Evolutionary conservation across 768 basidiomycete genomes (phyloP), one percentile per base, ranked within the genome.

Genomic region (Kwoniella europaea): DNA sequence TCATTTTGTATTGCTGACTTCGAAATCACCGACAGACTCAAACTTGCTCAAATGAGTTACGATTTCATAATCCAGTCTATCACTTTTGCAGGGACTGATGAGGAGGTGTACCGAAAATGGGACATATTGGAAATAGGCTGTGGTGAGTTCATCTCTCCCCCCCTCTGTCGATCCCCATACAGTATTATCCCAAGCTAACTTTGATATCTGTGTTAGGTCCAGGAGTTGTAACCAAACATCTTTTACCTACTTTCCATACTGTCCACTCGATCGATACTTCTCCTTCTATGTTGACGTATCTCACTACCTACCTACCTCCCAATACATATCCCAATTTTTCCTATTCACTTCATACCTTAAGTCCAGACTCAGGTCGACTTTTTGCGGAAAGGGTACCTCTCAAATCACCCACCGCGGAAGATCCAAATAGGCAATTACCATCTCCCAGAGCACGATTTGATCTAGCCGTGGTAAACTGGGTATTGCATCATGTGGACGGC

Each of bases 401-500:
- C 44, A 44, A 43, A 6, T 73, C 68, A 4, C 78, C 78, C 2
- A 69, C 68, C 0, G 52, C 42, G 10, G 43, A 55, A 3, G 69
- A 73, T 5, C 63, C 60, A 2, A 71, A 65, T 2, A 69, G 76
- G 13, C 63, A 58, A 20, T 29, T 75, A 4, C n/a, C 56, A 10
- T 76, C 76, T 18, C 72, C 74, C 2, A 22, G 65, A n/a, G 35
- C 24, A 4, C 55, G 43, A 50, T 79, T 72, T 56, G 78, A 73
- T 41, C 22, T 79, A 15, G 71, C 67, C 27, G 66, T 75, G n/a
- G 67, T 64, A 2, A 79, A 75, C 54, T 61, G 77, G n/a, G 76
- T 79, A 1, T 10, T 77, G 27, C 78, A 79, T 50, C 78, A 79
- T 68, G 74, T 79, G 5, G 74, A 77, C n/a, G 71, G 74, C 59